Evolutionary conservation across 129 eudicot genomes (phyloP), one percentile per base, ranked within the genome.

Genomic region (Erigeron canadensis): DNA sequence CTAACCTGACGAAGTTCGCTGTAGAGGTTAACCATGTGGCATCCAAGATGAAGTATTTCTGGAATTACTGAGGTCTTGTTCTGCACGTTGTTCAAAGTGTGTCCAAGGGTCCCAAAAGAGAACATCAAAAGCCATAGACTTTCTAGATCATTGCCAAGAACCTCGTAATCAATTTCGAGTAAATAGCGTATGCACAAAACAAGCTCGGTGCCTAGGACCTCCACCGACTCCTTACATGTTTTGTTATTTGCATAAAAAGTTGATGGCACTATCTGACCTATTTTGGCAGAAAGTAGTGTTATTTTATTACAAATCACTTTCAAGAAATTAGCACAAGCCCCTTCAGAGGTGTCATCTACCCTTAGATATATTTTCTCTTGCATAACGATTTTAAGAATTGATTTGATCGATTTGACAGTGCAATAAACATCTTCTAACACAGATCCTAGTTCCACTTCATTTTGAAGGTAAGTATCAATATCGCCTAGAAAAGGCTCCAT

Each of bases 1-100:
- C 88, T 75, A 71, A 95, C 99, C 99, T 95, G 97, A 37, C 99
- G 97, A 86, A 95, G 99, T 62, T 95, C 97, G 15, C 94, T 85
- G 63, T 86, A 88, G 42, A 95, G 86, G 53, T 88, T 81, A 59
- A 90, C 46, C 18, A 95, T 71, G 68, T 76, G 82, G 83, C 93
- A 90, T 18, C 94, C 88, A 63, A 95, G 81, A 54, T 73, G 72
- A 73, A 90, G 77, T 63, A 85, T 78, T 78, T 81, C 88, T 42
- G 86, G 66, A 73, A 72, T 81, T 62, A 86, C 67, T 67, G 64
- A 40, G 58, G 77, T 45, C 59, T 76, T 78, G 62, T 82, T 66
- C 23, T 73, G 67, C 28, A 58, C 60, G 38, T 88, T 81, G 7
- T 58, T 80, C 65, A 59, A 76, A 58, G 74, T 60, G 71, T 75